Base-by-base conservation (phyloP, 164 flowering plant species). In the Cinnamomum micranthum region DNA sequence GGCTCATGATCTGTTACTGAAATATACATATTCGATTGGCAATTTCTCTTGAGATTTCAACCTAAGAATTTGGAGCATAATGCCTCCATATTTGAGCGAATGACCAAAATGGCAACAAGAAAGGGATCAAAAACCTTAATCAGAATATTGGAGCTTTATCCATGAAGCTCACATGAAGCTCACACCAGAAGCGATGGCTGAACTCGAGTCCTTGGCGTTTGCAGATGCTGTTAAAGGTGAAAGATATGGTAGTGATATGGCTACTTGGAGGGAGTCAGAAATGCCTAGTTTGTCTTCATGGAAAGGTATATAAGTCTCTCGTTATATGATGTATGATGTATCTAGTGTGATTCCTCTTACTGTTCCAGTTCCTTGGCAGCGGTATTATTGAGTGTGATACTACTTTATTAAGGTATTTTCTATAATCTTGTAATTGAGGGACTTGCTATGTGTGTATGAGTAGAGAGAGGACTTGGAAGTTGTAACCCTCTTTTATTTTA, bases 111-210 rank as follows among this genome's bases (percentile, higher is more conserved):
- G 20, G 85, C 86, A 12, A 22, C 25, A 1, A 82, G 55, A 63
- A 84, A 84, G 55, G 85, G 86, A 25, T 83, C 65, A 80, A 76
- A 60, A 87, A 86, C 74, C 51, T 87, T 19, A 77, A 80, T 69
- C 81, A 82, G 73, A 87, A 87, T 47, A 76, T 87, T 50, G 81
- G 80, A 69, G 87, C 88, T 77, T 50, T 85, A 62, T 80, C 83
- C 10, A 78, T 81, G 68, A 84, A 85, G 73, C 81, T 84, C 0
- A 80, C 10, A 78, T 81, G 68, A 84, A 85, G 73, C 81, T 84
- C 0, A 80, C 81, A 11, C 73, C 73, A 58, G 79, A 81, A 69
- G 89, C 85, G 68, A 73, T 85, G 82, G 79, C 80, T 11, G 81
- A 83, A 55, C 86, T 85, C 11, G 85, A 81, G 59, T 73, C 80